phyloP scores from a whole-genome alignment of 176 grass and related monocot genomes.

The Chrysopogon serrulatus region DNA sequence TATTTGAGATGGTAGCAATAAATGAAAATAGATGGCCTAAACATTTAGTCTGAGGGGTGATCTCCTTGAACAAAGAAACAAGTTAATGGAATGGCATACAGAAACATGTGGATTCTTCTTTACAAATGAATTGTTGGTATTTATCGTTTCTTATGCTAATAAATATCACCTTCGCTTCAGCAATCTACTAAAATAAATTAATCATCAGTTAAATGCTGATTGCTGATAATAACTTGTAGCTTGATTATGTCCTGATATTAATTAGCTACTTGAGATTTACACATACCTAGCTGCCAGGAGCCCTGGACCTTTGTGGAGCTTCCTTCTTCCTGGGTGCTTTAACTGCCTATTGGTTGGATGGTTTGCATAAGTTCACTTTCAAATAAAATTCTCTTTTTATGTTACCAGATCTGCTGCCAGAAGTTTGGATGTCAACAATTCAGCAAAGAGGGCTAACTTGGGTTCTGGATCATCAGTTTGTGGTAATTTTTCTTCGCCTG shows the following conservation, averaged over 20 bases:
- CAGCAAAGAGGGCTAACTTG: conserved; percentile 64
- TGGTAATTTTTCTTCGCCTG: conserved; percentile 38
- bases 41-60: not conserved
- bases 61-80: not conserved
- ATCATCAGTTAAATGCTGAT: not conserved
- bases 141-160: not conserved
- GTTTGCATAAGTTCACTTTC: conserved; percentile 10
- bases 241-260: not conserved
- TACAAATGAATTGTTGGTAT: not conserved
- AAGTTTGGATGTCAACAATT: conserved; percentile 49
- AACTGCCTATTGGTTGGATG: not conserved
- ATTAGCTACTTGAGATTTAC: not conserved
- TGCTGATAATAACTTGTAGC: not conserved
- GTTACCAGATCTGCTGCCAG: conserved; percentile 48
- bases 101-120: conserved; percentile 9
- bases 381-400: conserved; percentile 6
- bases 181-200: not conserved
- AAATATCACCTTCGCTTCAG: not conserved
- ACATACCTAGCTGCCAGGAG: not conserved
- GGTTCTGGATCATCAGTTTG: conserved; percentile 30
- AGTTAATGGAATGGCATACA: not conserved
- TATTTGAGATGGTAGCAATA: not conserved
- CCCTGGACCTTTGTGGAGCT: not conserved
- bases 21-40: not conserved
- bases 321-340: not conserved